Evolutionary conservation across 1,139 yeast species (phyloP).

Genomic region (Williopsis jadinii): DNA sequence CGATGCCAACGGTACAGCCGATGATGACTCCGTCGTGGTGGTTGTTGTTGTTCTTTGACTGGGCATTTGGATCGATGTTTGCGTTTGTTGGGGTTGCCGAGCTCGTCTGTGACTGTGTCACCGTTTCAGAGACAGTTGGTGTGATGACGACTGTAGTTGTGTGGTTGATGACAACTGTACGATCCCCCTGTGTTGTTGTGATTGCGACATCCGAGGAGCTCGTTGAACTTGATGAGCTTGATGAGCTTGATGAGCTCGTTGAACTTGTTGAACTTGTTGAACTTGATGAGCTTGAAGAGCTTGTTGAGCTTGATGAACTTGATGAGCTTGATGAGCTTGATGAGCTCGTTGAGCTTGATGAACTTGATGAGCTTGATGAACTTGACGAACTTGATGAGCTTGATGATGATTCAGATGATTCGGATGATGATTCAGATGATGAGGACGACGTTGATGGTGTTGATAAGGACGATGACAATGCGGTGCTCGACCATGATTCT

Average conservation of each 20-base stretch:
- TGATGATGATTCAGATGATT: not conserved
- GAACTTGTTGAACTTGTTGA: not conserved
- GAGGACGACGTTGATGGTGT: not conserved
- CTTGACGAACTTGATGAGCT: not conserved
- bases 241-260: not conserved
- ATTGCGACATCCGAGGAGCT: not conserved
- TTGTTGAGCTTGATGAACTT: not conserved
- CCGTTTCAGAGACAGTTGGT: slow-evolving; percentile 14
- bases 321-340: not conserved
- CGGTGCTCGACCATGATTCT: slow-evolving; percentile 4
- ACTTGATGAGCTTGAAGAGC: not conserved
- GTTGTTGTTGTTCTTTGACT: slow-evolving; percentile 35
- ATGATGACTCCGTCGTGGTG: slow-evolving; percentile 45
- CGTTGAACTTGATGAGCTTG: slow-evolving; percentile 13
- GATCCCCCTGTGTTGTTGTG: slow-evolving; percentile 22
- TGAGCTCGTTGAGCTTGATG: slow-evolving; percentile 5
- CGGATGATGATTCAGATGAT: not conserved
- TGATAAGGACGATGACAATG: not conserved
- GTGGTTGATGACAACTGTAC: slow-evolving; percentile 25
- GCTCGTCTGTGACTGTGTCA: slow-evolving; percentile 10
- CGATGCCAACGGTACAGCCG: slow-evolving; percentile 40
- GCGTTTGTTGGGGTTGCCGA: slow-evolving; percentile 15
- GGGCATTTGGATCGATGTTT: slow-evolving; percentile 8
- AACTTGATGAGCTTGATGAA: not conserved
- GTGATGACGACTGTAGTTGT: slow-evolving; percentile 24